Evolutionary conservation across 306 rosid species (phyloP), one percentile per base, ranked within the genome.

Genomic region (Castanea mollissima): DNA sequence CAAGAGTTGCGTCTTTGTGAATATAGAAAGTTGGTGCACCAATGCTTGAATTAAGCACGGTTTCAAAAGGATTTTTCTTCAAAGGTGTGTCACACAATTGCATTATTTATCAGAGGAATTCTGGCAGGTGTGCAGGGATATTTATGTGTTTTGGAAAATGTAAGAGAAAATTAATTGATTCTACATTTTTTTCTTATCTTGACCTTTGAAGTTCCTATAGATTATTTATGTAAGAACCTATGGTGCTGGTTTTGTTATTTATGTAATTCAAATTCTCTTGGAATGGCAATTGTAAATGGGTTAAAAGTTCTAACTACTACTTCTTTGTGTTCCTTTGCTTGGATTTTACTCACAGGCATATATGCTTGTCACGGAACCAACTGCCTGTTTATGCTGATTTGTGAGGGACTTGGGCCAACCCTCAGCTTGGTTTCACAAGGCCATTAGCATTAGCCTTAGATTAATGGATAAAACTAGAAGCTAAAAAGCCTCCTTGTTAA

Each of bases 61-160:
- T 51, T 76, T 64, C 55, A 12, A 34, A 20, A 55, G n/a, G 23
- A 21, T 76, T 46, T 60, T 57, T 44, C 44, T 80, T 77, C 11
- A 19, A 23, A 62, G 68, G 55, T 32, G 54, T 46, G 6, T 15
- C 35, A 27, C 16, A 23, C 56, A 73, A 29, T 64, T 34, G 6
- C 46, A 23, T 71, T 49, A 76, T 20, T 20, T 71, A 72, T 67
- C 73, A 20, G 19, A 38, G 41, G 29, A 58, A 74, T 58, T 68
- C 74, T 51, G 14, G 55, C 55, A 58, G 29, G 29, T 58, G 14
- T 21, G 64, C 14, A n/a, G 13, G 21, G 27, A 11, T 20, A 23
- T 20, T 57, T 20, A 19, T 10, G 27, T 8, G 27, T 58, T 58
- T 21, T 58, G 13, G 25, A 58, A n/a, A 58, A 4, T 62, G 69